Evolutionary conservation across 768 basidiomycete species (phyloP), one percentile per base, ranked within the genome.

Genomic region (Russula sp.): DNA sequence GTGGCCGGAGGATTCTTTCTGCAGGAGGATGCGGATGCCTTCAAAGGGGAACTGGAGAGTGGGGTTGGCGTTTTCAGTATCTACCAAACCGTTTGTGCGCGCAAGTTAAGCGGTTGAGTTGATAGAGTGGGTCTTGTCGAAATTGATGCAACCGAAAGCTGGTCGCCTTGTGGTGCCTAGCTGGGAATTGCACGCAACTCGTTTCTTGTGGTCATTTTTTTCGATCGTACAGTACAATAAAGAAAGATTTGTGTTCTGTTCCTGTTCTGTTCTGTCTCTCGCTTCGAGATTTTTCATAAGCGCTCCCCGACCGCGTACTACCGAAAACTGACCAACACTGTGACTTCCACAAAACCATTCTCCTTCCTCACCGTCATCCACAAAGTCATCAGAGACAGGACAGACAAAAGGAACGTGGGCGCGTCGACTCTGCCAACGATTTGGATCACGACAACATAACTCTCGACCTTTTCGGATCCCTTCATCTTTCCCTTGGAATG

Each of bases 51-150:
- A 39, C 39, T 66, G 36, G n/a, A 29, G 8, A 11, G 1, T 16
- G 63, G 11, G 38, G 22, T 5, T 18, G 65, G 65, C 11, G 41
- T 66, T 7, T 56, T 50, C 13, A 32, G 25, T 3, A 52, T 58
- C 16, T 66, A 59, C n/a, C 65, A 66, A 25, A 65, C 63, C 9
- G 59, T 58, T 41, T 66, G 39, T 56, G 65, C 63, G 0, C 63
- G 58, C 46, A 66, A n/a, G 56, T 32, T 6, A 7, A 13, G 2
- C 36, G 35, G 47, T 13, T 54, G 22, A 41, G 25, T 50, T 22
- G 22, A 32, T 14, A 22, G 41, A 50, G 18, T 14, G 29, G 6
- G 25, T 14, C 18, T n/a, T 7, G 18, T 35, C 3, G 29, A 47
- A 52, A 29, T 7, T 11, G 8, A 20, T 36, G 22, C 18, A 29